Evolutionary conservation across 2,329 filamentous ascomycete species (phyloP).

Genomic region (Fusarium sp.): DNA sequence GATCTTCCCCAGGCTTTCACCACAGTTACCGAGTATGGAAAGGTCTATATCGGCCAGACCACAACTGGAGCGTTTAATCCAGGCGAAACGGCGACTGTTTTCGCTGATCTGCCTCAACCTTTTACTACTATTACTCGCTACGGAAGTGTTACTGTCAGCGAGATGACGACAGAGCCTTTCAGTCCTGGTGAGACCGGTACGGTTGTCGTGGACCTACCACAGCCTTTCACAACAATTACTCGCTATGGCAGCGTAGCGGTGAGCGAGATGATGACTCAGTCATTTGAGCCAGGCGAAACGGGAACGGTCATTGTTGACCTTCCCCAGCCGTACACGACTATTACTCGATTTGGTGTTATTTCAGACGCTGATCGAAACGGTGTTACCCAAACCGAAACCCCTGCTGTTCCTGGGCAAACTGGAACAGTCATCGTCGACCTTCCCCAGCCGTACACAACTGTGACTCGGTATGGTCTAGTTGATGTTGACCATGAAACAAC

Average conservation of each 20-base stretch:
- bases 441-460: background rate
- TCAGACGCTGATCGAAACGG: background rate
- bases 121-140: background rate
- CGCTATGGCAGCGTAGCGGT: background rate
- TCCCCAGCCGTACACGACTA: background rate
- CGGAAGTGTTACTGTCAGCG: background rate
- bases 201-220: background rate
- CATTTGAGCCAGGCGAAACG: background rate
- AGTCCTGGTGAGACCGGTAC: background rate
- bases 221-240: background rate
- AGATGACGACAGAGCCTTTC: background rate
- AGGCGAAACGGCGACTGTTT: background rate
- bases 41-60: no score
- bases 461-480: background rate
- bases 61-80: background rate
- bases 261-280: background rate
- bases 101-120: background rate
- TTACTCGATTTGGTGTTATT: background rate
- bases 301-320: background rate
- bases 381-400: background rate
- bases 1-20: background rate
- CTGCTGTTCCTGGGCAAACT: background rate
- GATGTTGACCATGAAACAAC: background rate
- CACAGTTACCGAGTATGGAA: no score
- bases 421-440: background rate